These are phyloP conservation scores for Colletotrichum paranaense DNA, from an alignment of 2,329 filamentous ascomycete species.

Conservation along the genomic window DNA sequence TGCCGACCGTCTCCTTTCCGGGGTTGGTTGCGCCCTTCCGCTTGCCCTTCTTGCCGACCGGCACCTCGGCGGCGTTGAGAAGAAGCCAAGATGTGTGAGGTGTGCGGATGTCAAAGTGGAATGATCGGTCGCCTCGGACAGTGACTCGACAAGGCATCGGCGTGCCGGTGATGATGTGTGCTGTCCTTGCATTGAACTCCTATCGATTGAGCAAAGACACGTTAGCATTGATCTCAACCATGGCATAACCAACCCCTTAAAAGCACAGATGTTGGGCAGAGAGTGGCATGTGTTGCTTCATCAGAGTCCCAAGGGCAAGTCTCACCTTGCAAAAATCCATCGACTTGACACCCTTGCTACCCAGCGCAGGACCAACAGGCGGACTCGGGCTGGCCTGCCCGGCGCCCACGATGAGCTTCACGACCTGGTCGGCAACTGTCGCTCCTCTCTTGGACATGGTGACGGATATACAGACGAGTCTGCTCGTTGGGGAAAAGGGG, in stretches of 20 bases:
- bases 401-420: conserved; percentile 97
- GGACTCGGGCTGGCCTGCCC: conserved; percentile 95
- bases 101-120: conserved; percentile 92
- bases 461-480: conserved; percentile 34
- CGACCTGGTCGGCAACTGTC: conserved; percentile 74
- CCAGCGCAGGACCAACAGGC: conserved; percentile 94
- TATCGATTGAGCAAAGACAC: conserved; percentile 49
- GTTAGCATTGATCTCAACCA: conserved; percentile 35
- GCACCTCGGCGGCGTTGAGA: conserved; percentile 82
- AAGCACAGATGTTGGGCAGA: conserved; percentile 28
- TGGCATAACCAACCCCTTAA: conserved; percentile 10
- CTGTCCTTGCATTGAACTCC: conserved; percentile 97
- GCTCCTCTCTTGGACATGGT: conserved; percentile 64
- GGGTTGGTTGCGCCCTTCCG: conserved; percentile 82
- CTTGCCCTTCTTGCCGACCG: conserved; percentile 78
- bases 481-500: background rate
- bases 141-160: conserved; percentile 92
- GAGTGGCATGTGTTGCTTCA: conserved; percentile 26
- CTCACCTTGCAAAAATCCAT: conserved; percentile 99
- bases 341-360: conserved; percentile 97
- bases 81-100: conserved; percentile 94
- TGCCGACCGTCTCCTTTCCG: conserved; percentile 82
- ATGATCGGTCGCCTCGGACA: conserved; percentile 92
- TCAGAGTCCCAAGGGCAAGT: conserved; percentile 10
- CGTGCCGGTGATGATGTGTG: conserved; percentile 83